These are phyloP conservation scores for Hanseniaspora hatyaiensis DNA, from an alignment of 805 yeast genomes.

Conservation along the genomic window DNA sequence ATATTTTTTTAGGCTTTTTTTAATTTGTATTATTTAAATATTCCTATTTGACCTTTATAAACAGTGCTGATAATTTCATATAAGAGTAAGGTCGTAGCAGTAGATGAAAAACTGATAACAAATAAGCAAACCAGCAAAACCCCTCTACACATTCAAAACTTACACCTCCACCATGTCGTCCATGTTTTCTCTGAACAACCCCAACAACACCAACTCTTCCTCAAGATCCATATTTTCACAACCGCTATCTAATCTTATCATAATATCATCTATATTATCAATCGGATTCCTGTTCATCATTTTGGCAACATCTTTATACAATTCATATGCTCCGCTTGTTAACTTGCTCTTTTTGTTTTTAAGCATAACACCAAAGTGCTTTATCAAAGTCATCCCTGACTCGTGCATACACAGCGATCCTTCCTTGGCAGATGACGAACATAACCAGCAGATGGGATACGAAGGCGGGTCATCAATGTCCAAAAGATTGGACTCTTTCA, in stretches of 20 bases:
- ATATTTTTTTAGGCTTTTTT: too few relatives aligned
- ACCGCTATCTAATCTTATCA: constrained; percentile 45
- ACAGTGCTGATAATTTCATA: too few relatives aligned
- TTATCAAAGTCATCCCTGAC: constrained; percentile 39
- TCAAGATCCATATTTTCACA: constrained; percentile 8
- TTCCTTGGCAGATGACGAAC: too few relatives aligned
- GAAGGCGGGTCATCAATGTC: too few relatives aligned
- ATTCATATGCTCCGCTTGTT: constrained; percentile 82
- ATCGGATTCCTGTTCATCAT: constrained; percentile 82
- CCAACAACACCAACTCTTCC: not conserved
- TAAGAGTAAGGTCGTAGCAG: too few relatives aligned
- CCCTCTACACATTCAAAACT: not conserved
- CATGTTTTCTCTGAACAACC: constrained; percentile 2
- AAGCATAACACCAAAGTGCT: constrained; percentile 62
- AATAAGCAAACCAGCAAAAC: not conserved
- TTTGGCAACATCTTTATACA: constrained; percentile 74
- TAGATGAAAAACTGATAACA: not conserved
- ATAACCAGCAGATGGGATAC: too few relatives aligned
- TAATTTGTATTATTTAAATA: too few relatives aligned
- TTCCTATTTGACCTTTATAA: too few relatives aligned
- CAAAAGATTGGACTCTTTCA: constrained; percentile 14
- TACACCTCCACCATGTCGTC: constrained; percentile 1
- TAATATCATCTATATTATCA: constrained; percentile 41
- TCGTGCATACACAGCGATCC: constrained; percentile 59
- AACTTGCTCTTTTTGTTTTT: constrained; percentile 54